Evolutionary conservation across 768 basidiomycete species (phyloP).

Genomic region (Pleurotus platypus): DNA sequence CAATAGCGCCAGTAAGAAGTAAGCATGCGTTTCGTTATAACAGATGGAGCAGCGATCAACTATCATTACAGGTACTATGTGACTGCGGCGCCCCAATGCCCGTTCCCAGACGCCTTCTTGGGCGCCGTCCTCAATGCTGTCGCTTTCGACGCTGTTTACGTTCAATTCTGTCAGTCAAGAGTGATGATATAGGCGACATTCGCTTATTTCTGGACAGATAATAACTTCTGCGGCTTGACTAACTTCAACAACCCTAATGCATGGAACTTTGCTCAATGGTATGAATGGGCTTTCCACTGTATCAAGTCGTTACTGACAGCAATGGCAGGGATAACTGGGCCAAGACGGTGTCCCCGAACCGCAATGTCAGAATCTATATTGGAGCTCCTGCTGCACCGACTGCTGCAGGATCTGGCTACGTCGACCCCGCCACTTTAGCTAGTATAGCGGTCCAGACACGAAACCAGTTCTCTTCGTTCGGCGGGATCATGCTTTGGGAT

Average conservation of each 20-base stretch:
- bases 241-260: constrained; percentile 39
- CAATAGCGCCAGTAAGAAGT: constrained; percentile 45
- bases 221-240: constrained; percentile 47
- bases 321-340: constrained; percentile 52
- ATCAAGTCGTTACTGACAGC: background rate
- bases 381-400: constrained; percentile 49
- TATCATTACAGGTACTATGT: constrained; percentile 43
- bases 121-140: constrained; percentile 53
- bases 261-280: constrained; percentile 50
- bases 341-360: constrained; percentile 47
- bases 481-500: constrained; percentile 45
- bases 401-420: constrained; percentile 53
- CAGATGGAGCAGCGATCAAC: background rate
- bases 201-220: constrained; percentile 14
- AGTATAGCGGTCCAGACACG: constrained; percentile 36
- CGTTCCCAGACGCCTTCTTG: constrained; percentile 58
- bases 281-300: background rate
- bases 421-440: constrained; percentile 37
- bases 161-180: constrained; percentile 47
- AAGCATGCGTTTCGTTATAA: constrained; percentile 11
- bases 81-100: constrained; percentile 53
- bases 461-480: constrained; percentile 48
- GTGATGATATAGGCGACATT: background rate
- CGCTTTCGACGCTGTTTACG: constrained; percentile 62
- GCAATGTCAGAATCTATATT: constrained; percentile 51